Conservation (phyloP, 306 rosid species). For the Begonia peltatifolia region DNA sequence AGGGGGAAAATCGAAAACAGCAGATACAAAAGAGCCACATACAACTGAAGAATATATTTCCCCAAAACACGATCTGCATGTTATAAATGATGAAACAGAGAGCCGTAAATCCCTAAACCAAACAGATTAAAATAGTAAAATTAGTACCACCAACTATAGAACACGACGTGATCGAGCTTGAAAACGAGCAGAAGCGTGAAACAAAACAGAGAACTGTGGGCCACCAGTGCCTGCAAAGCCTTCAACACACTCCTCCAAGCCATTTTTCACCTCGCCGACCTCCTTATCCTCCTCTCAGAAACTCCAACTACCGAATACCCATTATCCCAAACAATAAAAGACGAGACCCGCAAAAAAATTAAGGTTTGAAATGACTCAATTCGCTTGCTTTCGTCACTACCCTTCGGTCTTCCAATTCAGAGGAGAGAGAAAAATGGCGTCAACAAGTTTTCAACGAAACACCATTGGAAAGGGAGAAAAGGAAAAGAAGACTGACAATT, state of each 20-base stretch:
- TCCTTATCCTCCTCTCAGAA: neutral
- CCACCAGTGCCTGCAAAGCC: conserved; percentile 67
- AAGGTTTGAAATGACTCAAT: neutral
- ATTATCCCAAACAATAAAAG: conserved; percentile 1
- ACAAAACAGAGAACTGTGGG: conserved; percentile 60
- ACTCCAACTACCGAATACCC: neutral
- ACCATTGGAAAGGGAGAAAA: neutral
- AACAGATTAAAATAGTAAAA: neutral
- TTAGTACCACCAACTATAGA: conserved; percentile 85
- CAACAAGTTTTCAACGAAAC: neutral
- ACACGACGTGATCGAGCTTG: conserved; percentile 69
- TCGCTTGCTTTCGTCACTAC: neutral
- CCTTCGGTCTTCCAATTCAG: neutral
- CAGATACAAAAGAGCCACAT: neutral
- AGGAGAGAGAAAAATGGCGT: neutral
- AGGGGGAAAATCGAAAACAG: neutral
- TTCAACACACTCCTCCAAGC: conserved; percentile 92
- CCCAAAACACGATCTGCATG: conserved; percentile 2
- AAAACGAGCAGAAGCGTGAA: conserved; percentile 79
- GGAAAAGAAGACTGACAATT: neutral
- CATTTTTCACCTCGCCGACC: conserved; percentile 17
- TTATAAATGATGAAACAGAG: conserved; percentile 2
- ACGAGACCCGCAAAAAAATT: neutral
- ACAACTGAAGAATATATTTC: neutral
- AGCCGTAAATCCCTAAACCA: neutral